Percentiles rank a stretch among this genome's conserved stretches.
Conservation (phyloP, 1,139 yeast species). For the Geotrichum fermentans region DNA sequence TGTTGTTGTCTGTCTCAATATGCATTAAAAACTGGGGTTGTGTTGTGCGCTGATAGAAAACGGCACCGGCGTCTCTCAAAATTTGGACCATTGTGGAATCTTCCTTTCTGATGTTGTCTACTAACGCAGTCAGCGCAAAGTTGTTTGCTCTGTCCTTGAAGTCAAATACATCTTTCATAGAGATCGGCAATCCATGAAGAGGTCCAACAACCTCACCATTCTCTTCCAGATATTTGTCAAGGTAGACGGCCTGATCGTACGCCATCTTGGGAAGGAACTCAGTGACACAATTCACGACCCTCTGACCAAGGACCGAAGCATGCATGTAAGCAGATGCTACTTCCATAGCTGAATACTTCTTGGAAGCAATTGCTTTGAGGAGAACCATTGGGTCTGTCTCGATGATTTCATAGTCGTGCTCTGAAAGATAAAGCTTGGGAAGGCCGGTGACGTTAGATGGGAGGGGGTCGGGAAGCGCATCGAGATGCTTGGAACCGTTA, state of each 20-base stretch:
- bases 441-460: conserved; percentile 31
- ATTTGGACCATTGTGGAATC: conserved; percentile 39
- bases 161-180: conserved; percentile 49
- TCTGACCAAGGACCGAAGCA: conserved; percentile 56
- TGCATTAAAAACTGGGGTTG: conserved; percentile 57
- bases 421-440: conserved; percentile 26
- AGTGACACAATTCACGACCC: conserved; percentile 43
- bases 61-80: conserved; percentile 48
- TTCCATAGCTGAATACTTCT: conserved; percentile 43
- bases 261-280: conserved; percentile 36
- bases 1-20: conserved; percentile 45
- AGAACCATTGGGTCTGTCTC: conserved; percentile 34
- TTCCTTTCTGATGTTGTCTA: conserved; percentile 30
- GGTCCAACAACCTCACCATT: conserved; percentile 46
- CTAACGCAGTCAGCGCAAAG: conserved; percentile 40
- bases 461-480: conserved; percentile 28
- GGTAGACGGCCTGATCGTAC: conserved; percentile 40
- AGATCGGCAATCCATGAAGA: conserved; percentile 50
- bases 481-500: conserved; percentile 26
- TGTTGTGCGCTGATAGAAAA: conserved; percentile 53
- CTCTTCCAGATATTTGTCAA: conserved; percentile 41
- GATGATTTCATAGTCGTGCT: conserved; percentile 31
- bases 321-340: conserved; percentile 51
- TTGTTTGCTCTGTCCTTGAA: conserved; percentile 44
- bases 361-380: conserved; percentile 40